Conservation (phyloP, 2,329 filamentous ascomycete genomes). For the Corynespora cassiicola region DNA sequence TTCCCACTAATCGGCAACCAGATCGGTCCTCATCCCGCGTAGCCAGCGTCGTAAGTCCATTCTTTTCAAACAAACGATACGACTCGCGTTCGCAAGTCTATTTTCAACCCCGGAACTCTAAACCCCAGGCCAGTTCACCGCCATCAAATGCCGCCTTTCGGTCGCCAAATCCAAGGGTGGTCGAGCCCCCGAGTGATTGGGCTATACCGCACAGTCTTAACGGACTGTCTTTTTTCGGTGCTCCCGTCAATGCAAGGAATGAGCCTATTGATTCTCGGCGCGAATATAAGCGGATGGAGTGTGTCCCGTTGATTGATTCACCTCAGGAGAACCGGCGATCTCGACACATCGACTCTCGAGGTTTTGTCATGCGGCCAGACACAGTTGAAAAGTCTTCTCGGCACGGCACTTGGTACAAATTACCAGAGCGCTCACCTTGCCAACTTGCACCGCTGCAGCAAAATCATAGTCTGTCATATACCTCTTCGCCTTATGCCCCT, state of each 20-base stretch:
- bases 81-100: conserved; percentile 17
- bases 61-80: conserved; percentile 42
- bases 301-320: no score
- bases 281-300: conserved; percentile 2
- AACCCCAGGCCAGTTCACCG: conserved; percentile 34
- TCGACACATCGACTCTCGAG: conserved; percentile 17
- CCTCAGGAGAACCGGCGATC: conserved; percentile 9
- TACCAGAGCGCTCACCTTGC: no score
- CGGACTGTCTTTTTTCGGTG: conserved; percentile 44
- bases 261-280: conserved; percentile 16
- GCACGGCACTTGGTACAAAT: no score
- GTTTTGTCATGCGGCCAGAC: conserved; percentile 19
- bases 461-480: no score
- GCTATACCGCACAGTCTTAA: conserved; percentile 36
- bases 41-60: conserved; percentile 48
- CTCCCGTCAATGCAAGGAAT: conserved; percentile 28
- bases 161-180: conserved; percentile 24
- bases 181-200: conserved; percentile 15
- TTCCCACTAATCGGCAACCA: conserved; percentile 6
- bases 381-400: no score
- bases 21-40: no score
- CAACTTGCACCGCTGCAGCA: no score
- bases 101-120: conserved; percentile 24
- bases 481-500: conserved; percentile 11
- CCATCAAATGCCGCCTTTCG: conserved; percentile 34